Base-by-base conservation (phyloP, 805 yeast genomes). In the Zygotorulaspora sp. region DNA sequence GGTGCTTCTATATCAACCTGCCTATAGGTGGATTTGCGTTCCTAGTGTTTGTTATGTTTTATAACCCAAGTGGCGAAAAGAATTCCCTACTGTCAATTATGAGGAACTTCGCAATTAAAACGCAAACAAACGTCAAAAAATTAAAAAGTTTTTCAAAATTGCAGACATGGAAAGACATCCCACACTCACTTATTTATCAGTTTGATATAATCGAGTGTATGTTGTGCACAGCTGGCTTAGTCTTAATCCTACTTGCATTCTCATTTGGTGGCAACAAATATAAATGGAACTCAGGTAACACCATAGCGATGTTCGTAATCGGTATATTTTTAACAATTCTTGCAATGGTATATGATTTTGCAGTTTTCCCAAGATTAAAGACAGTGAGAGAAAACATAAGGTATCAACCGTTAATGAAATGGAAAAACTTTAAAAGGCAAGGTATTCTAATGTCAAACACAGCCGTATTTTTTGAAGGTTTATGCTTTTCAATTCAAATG, bases 1-100 rank as follows among this genome's bases (percentile, higher is more conserved):
- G 88, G 86, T 77, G 85, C 50, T 83, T 80, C 54, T 83, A 76
- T 59, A 67, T 83, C 45, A 82, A 81, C 56, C 56, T 83, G 24
- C 85, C 87, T 2, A 58, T 80, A 23, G 83, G 84, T 12, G 86
- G 81, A 1, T 20, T 48, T 9, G 61, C 59, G 5, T 30, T 49
- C 15, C 27, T 41, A 3, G 13, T 51, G 17, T 51, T 57, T 24
- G 21, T 40, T 2, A 3, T 40, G 7, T 42, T 47, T 24, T 52
- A 53, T 38, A 48, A 48, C 26, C 55, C 53, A 22, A 21, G 25
- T n/a, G 44, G 41, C 30, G 27, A 14, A 6, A 14, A 29, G 19
- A 30, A 30, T 14, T 16, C 38, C 16, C 10, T 35, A 11, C 11
- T 24, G 3, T 13, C 30, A 7, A 4, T 14, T 11, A 18, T 29